These are phyloP conservation scores for Xylariales sp. DNA, from an alignment of 2,329 filamentous ascomycete species.

Conservation along the genomic window DNA sequence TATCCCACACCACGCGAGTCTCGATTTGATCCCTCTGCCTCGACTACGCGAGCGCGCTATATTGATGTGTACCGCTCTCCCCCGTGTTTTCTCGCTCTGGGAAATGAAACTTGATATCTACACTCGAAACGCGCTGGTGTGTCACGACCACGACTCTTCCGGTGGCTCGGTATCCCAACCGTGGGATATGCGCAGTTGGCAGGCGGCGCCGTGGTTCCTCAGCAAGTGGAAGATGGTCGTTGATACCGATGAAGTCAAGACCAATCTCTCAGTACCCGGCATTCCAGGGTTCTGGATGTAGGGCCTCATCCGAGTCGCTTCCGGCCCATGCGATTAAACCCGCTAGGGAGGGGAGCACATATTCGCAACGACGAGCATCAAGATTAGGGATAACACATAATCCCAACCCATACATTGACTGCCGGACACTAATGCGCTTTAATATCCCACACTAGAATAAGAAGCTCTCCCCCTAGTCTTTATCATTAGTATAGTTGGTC, in stretches of 20 bases:
- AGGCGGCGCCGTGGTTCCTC: conserved; percentile 41
- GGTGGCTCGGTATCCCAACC: conserved; percentile 41
- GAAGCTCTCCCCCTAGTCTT: not conserved
- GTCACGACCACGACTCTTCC: conserved; percentile 28
- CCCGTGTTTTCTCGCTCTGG: conserved; percentile 48
- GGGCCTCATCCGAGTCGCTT: not conserved
- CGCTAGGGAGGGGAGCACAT: too few species aligned
- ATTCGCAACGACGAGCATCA: not conserved
- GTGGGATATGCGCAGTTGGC: conserved; percentile 49
- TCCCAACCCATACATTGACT: not conserved
- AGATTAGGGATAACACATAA: not conserved
- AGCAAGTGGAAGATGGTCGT: conserved; percentile 37
- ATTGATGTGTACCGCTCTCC: conserved; percentile 47
- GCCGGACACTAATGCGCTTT: not conserved
- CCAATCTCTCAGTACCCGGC: conserved; percentile 20
- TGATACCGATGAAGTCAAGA: conserved; percentile 26
- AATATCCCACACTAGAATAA: too few species aligned
- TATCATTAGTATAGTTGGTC: too few species aligned
- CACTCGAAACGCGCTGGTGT: conserved; percentile 47
- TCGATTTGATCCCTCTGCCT: conserved; percentile 54
- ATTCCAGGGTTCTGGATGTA: conserved; percentile 39
- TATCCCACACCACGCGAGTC: conserved; percentile 52
- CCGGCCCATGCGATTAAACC: not conserved
- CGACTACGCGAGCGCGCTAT: conserved; percentile 50
- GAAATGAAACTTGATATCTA: conserved; percentile 55